A percentile compares a stretch with the other conserved stretches of the same genome.
These are phyloP conservation scores for Salvia hispanica DNA, from an alignment of 257 asterid genomes.

Conservation along the genomic window DNA sequence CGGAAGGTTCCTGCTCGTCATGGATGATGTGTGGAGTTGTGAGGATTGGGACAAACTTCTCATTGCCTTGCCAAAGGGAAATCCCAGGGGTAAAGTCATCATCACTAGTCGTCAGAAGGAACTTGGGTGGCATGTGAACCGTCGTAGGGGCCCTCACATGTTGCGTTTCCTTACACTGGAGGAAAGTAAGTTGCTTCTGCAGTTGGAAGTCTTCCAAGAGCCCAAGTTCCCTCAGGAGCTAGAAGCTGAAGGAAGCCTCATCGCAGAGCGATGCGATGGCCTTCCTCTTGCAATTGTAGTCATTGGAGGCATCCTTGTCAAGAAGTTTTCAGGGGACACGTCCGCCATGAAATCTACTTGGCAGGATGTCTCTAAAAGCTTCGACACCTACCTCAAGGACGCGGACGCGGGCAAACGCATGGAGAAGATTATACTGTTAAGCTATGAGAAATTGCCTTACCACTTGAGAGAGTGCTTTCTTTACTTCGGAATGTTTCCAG, in stretches of 20 bases:
- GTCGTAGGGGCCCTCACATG: slow-evolving; percentile 30
- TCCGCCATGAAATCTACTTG: slow-evolving; percentile 32
- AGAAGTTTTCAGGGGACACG: slow-evolving; percentile 26
- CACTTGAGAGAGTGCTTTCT: slow-evolving; percentile 52
- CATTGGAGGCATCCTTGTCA: slow-evolving; percentile 51
- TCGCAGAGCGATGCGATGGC: slow-evolving; percentile 42
- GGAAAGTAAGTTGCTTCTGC: slow-evolving; percentile 46
- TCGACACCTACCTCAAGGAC: slow-evolving; percentile 25
- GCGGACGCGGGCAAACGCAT: slow-evolving; percentile 34
- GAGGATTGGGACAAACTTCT: slow-evolving; percentile 38
- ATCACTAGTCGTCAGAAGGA: slow-evolving; percentile 41
- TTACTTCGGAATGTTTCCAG: slow-evolving; percentile 49
- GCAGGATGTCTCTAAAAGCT: slow-evolving; percentile 37
- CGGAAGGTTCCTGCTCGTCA: slow-evolving; percentile 36
- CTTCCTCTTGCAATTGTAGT: slow-evolving; percentile 59
- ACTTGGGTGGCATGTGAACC: slow-evolving; percentile 36
- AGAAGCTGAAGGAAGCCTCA: slow-evolving; percentile 30
- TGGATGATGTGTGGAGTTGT: slow-evolving; percentile 44
- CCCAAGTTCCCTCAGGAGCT: slow-evolving; percentile 39
- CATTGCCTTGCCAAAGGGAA: slow-evolving; percentile 38
- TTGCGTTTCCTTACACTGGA: slow-evolving; percentile 38
- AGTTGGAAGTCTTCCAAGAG: slow-evolving; percentile 42
- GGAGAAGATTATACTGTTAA: slow-evolving; percentile 42
- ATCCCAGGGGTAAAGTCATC: slow-evolving; percentile 38
- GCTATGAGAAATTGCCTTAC: slow-evolving; percentile 49